Conservation (phyloP, 75 land plant genomes). For the Selaginella tamariscina region DNA sequence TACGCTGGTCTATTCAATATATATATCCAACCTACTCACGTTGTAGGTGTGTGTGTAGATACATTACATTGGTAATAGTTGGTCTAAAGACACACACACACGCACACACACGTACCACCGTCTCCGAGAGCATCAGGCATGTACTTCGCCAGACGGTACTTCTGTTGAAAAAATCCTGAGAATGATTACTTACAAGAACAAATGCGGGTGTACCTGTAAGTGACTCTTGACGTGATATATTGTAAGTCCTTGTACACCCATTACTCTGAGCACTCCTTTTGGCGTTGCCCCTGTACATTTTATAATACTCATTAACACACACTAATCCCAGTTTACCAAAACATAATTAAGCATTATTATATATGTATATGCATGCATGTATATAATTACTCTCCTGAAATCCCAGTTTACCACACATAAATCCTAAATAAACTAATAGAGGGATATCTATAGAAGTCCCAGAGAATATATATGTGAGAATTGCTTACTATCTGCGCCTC, state of each 20-base stretch:
- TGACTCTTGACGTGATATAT: slow-evolving; percentile 98
- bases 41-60: too few relatives aligned
- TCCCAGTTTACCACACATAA: too few relatives aligned
- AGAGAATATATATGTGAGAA: slow-evolving; percentile 1
- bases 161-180: slow-evolving; percentile 31
- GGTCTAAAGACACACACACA: background rate
- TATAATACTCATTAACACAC: too few relatives aligned
- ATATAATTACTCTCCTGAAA: too few relatives aligned
- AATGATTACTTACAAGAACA: background rate
- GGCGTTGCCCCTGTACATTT: background rate
- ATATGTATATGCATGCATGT: too few relatives aligned
- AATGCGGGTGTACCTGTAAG: slow-evolving; percentile 46
- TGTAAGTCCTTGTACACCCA: slow-evolving; percentile 10
- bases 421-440: too few relatives aligned
- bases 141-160: slow-evolving; percentile 93
- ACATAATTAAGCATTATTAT: too few relatives aligned
- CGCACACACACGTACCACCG: slow-evolving; percentile 32
- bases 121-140: slow-evolving; percentile 72
- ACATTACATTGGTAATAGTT: too few relatives aligned
- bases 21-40: too few relatives aligned
- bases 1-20: too few relatives aligned
- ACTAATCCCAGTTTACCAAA: too few relatives aligned
- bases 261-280: slow-evolving; percentile 3
- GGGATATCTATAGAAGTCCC: background rate
- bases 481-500: slow-evolving; percentile 76